A percentile compares a stretch with the other conserved stretches of the same genome.
These are phyloP conservation scores for Taphrina pruni DNA, from an alignment of 1,139 yeast species.

Conservation along the genomic window DNA sequence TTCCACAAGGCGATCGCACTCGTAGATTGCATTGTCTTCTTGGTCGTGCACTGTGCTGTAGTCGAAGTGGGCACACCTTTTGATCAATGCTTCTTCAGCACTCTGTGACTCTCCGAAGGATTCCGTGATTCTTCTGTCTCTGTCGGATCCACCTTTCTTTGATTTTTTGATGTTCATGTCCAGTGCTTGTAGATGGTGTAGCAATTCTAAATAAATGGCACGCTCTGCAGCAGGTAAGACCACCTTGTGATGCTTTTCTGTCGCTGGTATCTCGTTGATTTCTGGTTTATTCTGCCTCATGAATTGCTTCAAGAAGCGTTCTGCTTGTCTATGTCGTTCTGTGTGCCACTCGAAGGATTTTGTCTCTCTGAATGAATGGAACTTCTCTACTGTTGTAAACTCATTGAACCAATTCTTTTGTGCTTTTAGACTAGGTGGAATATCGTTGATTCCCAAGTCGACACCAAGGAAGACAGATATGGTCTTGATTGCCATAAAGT, in stretches of 20 bases:
- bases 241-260: slow-evolving; percentile 32
- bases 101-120: slow-evolving; percentile 39
- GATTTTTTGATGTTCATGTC: slow-evolving; percentile 39
- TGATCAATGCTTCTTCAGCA: slow-evolving; percentile 42
- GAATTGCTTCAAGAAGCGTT: slow-evolving; percentile 36
- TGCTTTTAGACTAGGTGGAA: slow-evolving; percentile 33
- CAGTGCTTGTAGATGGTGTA: slow-evolving; percentile 37
- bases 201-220: slow-evolving; percentile 42
- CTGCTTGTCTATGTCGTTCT: slow-evolving; percentile 39
- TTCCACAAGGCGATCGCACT: slow-evolving; percentile 36
- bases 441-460: slow-evolving; percentile 41
- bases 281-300: slow-evolving; percentile 42
- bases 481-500: slow-evolving; percentile 41
- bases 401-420: slow-evolving; percentile 38
- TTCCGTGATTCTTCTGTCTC: slow-evolving; percentile 38
- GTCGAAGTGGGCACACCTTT: slow-evolving; percentile 42
- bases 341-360: slow-evolving; percentile 42
- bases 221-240: slow-evolving; percentile 40
- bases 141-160: slow-evolving; percentile 24
- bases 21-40: slow-evolving; percentile 30
- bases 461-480: slow-evolving; percentile 42
- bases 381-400: slow-evolving; percentile 41
- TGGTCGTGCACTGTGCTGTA: slow-evolving; percentile 11
- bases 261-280: slow-evolving; percentile 38
- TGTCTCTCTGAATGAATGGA: slow-evolving; percentile 42